These are phyloP conservation scores for Trichoderma reesei DNA, from an alignment of 495 filamentous ascomycete genomes.

Conservation along the genomic window DNA sequence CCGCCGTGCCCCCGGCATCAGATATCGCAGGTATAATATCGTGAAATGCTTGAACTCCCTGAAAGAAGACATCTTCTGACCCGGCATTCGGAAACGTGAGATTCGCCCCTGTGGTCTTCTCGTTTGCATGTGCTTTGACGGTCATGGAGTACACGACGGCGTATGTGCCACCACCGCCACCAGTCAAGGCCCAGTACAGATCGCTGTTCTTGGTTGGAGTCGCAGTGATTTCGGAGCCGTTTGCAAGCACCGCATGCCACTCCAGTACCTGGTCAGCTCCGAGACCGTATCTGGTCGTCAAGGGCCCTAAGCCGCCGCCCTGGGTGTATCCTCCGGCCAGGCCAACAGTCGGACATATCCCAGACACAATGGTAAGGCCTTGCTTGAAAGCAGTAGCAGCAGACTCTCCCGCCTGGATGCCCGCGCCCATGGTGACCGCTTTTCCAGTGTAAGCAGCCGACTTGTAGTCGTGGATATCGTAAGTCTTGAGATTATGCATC, in stretches of 20 bases:
- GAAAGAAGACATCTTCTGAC: conserved; percentile 26
- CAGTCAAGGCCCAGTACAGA: conserved; percentile 49
- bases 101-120: conserved; percentile 7
- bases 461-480: conserved; percentile 31
- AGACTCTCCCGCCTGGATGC: conserved; percentile 34
- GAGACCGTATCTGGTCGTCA: conserved; percentile 34
- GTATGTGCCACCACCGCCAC: conserved; percentile 43
- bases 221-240: conserved; percentile 36
- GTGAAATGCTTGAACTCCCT: conserved; percentile 29
- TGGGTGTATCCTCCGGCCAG: conserved; percentile 44
- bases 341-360: conserved; percentile 40
- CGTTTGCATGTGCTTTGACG: conserved; percentile 24
- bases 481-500: conserved; percentile 51
- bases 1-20: neutral
- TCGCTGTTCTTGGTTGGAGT: conserved; percentile 33
- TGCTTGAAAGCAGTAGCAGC: conserved; percentile 36
- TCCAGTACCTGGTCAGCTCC: conserved; percentile 36
- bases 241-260: conserved; percentile 38
- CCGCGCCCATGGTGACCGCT: conserved; percentile 39
- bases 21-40: conserved; percentile 19
- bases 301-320: conserved; percentile 49
- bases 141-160: conserved; percentile 38
- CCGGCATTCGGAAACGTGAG: conserved; percentile 7
- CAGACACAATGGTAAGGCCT: conserved; percentile 31
- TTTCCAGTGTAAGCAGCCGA: conserved; percentile 32